Evolutionary conservation across 768 basidiomycete species (phyloP).

Genomic region (Leccinellum luteum): DNA sequence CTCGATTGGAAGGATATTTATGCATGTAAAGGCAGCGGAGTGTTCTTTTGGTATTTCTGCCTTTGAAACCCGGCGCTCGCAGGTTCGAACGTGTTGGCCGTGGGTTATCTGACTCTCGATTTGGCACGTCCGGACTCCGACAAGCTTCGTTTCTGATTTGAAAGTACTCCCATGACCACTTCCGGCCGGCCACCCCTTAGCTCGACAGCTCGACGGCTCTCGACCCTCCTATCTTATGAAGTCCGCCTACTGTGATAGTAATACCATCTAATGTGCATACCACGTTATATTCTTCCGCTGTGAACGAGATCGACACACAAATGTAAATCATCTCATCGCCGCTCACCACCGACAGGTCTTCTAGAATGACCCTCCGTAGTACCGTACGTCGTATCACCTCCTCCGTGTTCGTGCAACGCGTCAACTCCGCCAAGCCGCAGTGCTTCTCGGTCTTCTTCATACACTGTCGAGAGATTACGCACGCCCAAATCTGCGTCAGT

Average conservation of each 20-base stretch:
- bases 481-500: not conserved
- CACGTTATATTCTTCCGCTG: not conserved
- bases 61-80: too few relatives aligned
- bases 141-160: not conserved
- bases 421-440: not conserved
- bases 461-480: not conserved
- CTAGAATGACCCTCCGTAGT: not conserved
- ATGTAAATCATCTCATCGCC: not conserved
- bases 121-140: not conserved
- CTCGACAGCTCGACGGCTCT: too few relatives aligned
- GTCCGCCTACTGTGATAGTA: too few relatives aligned
- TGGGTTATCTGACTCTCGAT: too few relatives aligned
- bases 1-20: too few relatives aligned
- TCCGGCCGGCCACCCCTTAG: too few relatives aligned
- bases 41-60: not conserved
- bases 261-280: too few relatives aligned
- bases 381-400: not conserved
- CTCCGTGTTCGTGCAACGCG: not conserved
- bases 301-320: not conserved
- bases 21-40: too few relatives aligned
- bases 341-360: not conserved
- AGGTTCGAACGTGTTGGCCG: too few relatives aligned
- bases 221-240: too few relatives aligned
- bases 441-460: not conserved
- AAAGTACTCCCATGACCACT: too few relatives aligned